These are phyloP conservation scores for Selaginella tamariscina DNA, from an alignment of 75 land plant genomes.

Conservation along the genomic window DNA sequence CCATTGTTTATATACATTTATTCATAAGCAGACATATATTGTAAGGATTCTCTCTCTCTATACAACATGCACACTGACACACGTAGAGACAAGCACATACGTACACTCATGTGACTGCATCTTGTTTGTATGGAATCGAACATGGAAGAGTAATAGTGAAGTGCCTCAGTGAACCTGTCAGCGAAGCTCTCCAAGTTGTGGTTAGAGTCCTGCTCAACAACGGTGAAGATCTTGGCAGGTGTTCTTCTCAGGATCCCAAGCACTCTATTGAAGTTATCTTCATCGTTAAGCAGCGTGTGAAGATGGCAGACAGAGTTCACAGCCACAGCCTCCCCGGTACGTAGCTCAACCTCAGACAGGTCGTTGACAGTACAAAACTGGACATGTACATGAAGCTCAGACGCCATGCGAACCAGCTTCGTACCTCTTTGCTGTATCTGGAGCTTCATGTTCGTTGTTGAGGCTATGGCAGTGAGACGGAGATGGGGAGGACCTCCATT, in stretches of 20 bases:
- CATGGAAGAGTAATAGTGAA: slow-evolving; percentile 75
- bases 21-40: too few relatives aligned
- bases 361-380: slow-evolving; percentile 62
- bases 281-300: slow-evolving; percentile 38
- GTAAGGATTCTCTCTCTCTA: too few relatives aligned
- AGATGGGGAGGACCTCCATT: slow-evolving; percentile 69
- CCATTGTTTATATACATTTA: too few relatives aligned
- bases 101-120: too few relatives aligned
- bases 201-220: slow-evolving; percentile 84
- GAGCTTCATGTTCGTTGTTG: slow-evolving; percentile 33
- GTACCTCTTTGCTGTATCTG: slow-evolving; percentile 47
- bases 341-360: slow-evolving; percentile 41
- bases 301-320: slow-evolving; percentile 74
- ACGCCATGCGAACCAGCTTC: slow-evolving; percentile 50
- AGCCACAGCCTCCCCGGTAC: slow-evolving; percentile 58
- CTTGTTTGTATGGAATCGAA: slow-evolving; percentile 59
- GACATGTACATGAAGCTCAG: slow-evolving; percentile 48
- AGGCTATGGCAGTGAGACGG: slow-evolving; percentile 70
- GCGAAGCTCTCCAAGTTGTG: slow-evolving; percentile 50
- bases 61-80: too few relatives aligned
- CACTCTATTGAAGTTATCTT: slow-evolving; percentile 34
- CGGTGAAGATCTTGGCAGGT: slow-evolving; percentile 55
- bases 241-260: slow-evolving; percentile 34
- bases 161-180: slow-evolving; percentile 56
- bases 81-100: too few relatives aligned